phyloP scores from a whole-genome alignment of 352 stramenopile genomes.

The Phytophthora sansomeana region DNA sequence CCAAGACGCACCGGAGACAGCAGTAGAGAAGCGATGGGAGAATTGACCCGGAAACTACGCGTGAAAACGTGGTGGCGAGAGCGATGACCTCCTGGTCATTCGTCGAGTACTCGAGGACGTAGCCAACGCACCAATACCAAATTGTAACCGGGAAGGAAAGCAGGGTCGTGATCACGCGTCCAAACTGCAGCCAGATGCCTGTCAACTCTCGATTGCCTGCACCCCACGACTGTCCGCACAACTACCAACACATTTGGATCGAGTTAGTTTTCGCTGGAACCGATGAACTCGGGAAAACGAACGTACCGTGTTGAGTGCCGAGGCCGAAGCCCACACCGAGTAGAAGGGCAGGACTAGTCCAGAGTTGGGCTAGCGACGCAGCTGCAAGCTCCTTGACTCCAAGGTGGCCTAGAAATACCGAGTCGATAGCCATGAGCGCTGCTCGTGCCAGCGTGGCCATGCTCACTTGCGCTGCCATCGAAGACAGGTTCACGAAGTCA shows the following conservation, averaged over 20 bases:
- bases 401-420: slow-evolving; percentile 82
- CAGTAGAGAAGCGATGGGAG: slow-evolving; percentile 74
- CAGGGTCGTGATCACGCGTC: slow-evolving; percentile 58
- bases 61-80: slow-evolving; percentile 66
- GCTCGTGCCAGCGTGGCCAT: slow-evolving; percentile 69
- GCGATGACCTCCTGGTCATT: slow-evolving; percentile 64
- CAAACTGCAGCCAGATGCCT: slow-evolving; percentile 81
- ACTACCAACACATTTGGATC: slow-evolving; percentile 22
- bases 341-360: slow-evolving; percentile 76
- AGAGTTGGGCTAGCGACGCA: slow-evolving; percentile 74
- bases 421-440: slow-evolving; percentile 74
- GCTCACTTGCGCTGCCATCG: slow-evolving; percentile 73
- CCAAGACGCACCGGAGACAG: slow-evolving; percentile 53
- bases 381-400: slow-evolving; percentile 74
- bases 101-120: slow-evolving; percentile 69
- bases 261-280: slow-evolving; percentile 4
- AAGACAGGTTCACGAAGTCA: slow-evolving; percentile 66
- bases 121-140: slow-evolving; percentile 80
- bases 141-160: slow-evolving; percentile 64
- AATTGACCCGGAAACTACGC: slow-evolving; percentile 63
- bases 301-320: slow-evolving; percentile 68
- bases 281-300: neutral
- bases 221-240: slow-evolving; percentile 81
- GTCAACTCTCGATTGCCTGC: slow-evolving; percentile 72
- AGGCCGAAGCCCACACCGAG: slow-evolving; percentile 66